phyloP scores from a whole-genome alignment of 495 filamentous ascomycete genomes.

The Penicillium nucicola region DNA sequence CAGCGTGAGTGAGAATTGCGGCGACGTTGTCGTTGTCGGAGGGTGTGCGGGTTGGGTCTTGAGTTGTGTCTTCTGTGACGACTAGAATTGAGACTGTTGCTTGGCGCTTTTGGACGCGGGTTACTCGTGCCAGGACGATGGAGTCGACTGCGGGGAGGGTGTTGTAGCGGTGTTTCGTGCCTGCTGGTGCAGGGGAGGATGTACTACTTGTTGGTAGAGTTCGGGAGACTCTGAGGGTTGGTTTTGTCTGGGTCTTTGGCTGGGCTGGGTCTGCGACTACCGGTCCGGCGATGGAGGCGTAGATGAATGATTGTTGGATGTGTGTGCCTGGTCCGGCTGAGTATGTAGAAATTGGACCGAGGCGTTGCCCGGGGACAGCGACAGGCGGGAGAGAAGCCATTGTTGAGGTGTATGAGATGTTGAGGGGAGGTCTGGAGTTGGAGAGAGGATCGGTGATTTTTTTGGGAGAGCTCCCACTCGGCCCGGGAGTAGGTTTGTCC shows the following conservation, averaged over 20 bases:
- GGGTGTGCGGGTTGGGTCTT: conserved; percentile 33
- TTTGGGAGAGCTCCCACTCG: conserved; percentile 14
- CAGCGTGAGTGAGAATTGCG: conserved; percentile 41
- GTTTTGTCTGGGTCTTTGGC: conserved; percentile 50
- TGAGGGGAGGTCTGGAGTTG: neutral
- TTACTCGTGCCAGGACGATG: conserved; percentile 78
- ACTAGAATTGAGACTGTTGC: conserved; percentile 80
- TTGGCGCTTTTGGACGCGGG: conserved; percentile 76
- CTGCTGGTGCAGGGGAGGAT: conserved; percentile 20
- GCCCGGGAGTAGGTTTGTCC: conserved; percentile 18
- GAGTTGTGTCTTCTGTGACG: conserved; percentile 56
- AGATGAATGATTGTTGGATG: conserved; percentile 64
- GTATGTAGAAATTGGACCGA: conserved; percentile 64
- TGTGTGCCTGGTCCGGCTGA: conserved; percentile 78
- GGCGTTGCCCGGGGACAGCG: conserved; percentile 68
- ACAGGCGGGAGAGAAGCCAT: conserved; percentile 29
- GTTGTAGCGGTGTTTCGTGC: conserved; percentile 46
- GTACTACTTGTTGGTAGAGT: conserved; percentile 4
- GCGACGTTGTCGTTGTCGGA: conserved; percentile 50
- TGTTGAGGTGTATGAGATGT: neutral
- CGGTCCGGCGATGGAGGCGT: conserved; percentile 67
- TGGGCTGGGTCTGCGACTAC: conserved; percentile 49
- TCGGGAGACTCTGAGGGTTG: conserved; percentile 54
- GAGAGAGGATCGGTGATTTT: conserved; percentile 4
- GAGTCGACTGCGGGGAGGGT: conserved; percentile 77